Percentiles rank a stretch among this genome's conserved stretches.
phyloP scores from a whole-genome alignment of 2,329 filamentous ascomycete genomes.

The Neopestalotiopsis sp. region DNA sequence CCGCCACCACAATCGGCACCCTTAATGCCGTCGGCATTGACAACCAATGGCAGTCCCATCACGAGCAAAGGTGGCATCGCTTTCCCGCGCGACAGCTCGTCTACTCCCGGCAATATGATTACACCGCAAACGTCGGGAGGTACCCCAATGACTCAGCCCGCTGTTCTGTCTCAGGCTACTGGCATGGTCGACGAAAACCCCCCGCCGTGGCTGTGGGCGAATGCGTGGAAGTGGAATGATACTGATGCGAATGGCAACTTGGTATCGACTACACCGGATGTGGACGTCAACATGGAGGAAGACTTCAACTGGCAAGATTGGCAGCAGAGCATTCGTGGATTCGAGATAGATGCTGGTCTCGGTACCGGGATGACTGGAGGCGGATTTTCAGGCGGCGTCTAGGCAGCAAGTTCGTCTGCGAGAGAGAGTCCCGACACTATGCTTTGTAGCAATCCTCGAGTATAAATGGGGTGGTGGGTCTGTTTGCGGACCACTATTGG shows the following conservation, averaged over 20 bases:
- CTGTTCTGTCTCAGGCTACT: constrained; percentile 4
- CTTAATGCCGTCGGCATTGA: not conserved
- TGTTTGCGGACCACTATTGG: not conserved
- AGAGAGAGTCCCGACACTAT: not conserved
- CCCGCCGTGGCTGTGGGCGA: constrained; percentile 49
- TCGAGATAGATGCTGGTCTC: constrained; percentile 40
- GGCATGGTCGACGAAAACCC: constrained; percentile 37
- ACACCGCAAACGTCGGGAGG: not conserved
- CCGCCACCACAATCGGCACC: constrained; percentile 9
- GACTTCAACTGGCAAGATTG: constrained; percentile 57
- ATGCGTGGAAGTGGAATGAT: constrained; percentile 32
- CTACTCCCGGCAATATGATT: not conserved
- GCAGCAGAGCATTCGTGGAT: constrained; percentile 47
- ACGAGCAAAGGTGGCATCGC: constrained; percentile 15
- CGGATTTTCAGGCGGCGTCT: constrained; percentile 37
- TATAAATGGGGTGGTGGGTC: not conserved
- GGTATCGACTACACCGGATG: constrained; percentile 36
- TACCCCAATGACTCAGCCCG: constrained; percentile 12
- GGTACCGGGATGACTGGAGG: constrained; percentile 30
- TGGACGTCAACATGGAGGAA: constrained; percentile 40
- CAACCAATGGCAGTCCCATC: constrained; percentile 12
- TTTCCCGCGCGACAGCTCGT: constrained; percentile 12
- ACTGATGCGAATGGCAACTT: constrained; percentile 22
- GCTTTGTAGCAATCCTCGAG: not conserved
- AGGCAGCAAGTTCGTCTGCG: constrained; percentile 1